A percentile compares a stretch with the other conserved stretches of the same genome.
These are phyloP conservation scores for Chaetomium sp. DNA, from an alignment of 2,329 filamentous ascomycete genomes.

Conservation along the genomic window DNA sequence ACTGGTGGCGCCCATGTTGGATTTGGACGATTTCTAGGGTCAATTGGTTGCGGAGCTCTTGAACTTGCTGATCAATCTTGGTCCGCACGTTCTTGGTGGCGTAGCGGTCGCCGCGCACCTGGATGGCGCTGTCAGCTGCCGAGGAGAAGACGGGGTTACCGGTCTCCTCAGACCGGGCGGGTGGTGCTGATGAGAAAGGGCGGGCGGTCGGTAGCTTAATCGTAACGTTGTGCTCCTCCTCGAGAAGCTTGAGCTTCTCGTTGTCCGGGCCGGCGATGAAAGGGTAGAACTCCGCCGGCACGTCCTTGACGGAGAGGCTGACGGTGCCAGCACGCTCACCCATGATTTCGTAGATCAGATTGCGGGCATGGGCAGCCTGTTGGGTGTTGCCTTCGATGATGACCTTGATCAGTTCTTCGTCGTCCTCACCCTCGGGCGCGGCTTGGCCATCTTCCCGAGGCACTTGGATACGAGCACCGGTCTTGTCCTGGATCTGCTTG, in stretches of 20 bases:
- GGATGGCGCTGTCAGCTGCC: constrained; percentile 69
- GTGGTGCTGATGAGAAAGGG: constrained; percentile 64
- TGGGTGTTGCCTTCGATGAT: constrained; percentile 86
- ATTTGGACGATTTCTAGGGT: constrained; percentile 74
- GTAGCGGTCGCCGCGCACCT: constrained; percentile 75
- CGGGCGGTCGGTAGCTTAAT: constrained; percentile 79
- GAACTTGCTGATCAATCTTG: constrained; percentile 72
- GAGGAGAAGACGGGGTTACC: constrained; percentile 63
- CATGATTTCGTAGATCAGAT: constrained; percentile 80
- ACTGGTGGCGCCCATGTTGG: constrained; percentile 83
- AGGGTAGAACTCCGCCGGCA: constrained; percentile 89
- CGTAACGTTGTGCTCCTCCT: constrained; percentile 67
- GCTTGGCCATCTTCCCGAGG: constrained; percentile 65
- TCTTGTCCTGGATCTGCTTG: constrained; percentile 81
- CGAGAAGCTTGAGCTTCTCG: constrained; percentile 58
- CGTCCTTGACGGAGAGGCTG: constrained; percentile 71
- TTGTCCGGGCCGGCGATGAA: constrained; percentile 84
- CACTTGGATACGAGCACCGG: constrained; percentile 83
- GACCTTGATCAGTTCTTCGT: constrained; percentile 78
- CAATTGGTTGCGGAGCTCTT: constrained; percentile 68
- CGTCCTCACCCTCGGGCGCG: constrained; percentile 61
- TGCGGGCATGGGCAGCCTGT: constrained; percentile 74
- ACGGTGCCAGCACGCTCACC: constrained; percentile 78
- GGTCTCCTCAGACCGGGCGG: constrained; percentile 48
- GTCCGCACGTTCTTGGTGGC: constrained; percentile 74